Evolutionary conservation across 257 asterid species (phyloP).

Genomic region (Ballota nigra): DNA sequence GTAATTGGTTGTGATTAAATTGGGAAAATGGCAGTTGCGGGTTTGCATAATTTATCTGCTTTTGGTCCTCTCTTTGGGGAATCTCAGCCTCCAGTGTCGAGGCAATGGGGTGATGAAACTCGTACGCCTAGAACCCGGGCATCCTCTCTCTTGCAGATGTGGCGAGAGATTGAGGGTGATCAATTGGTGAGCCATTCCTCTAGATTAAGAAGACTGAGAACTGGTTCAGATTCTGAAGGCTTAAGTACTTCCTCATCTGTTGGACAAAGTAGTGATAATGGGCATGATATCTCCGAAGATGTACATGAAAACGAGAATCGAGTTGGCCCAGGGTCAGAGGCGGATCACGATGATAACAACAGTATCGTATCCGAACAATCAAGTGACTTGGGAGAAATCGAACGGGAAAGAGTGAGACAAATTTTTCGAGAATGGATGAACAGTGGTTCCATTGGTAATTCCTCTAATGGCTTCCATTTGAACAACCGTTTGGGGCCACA

Average conservation of each 20-base stretch:
- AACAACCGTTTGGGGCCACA: constrained; percentile 38
- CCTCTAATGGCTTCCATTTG: constrained; percentile 31
- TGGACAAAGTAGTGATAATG: constrained; percentile 41
- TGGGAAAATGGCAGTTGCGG: constrained; percentile 68
- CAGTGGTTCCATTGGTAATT: constrained; percentile 42
- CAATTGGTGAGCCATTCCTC: constrained; percentile 45
- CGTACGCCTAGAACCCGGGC: constrained; percentile 53
- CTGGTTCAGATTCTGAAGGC: constrained; percentile 28
- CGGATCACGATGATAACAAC: constrained; percentile 46
- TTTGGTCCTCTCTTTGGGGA: constrained; percentile 59
- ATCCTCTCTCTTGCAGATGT: constrained; percentile 76
- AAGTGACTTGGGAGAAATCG: constrained; percentile 67
- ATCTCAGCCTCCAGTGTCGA: constrained; percentile 43
- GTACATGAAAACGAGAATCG: constrained; percentile 40
- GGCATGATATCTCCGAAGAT: constrained; percentile 31
- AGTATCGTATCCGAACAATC: constrained; percentile 68
- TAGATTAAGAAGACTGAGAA: constrained; percentile 34
- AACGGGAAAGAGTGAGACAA: constrained; percentile 74
- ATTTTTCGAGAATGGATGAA: constrained; percentile 78
- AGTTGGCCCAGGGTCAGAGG: constrained; percentile 33
- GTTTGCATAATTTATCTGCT: constrained; percentile 60
- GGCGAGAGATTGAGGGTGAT: constrained; percentile 87
- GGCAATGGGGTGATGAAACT: constrained; percentile 41
- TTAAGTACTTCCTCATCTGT: constrained; percentile 32
- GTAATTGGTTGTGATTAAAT: background rate